Evolutionary conservation across 192 early-diverging fungal genomes (phyloP).

Genomic region (Phycomyces blakesleeanus): DNA sequence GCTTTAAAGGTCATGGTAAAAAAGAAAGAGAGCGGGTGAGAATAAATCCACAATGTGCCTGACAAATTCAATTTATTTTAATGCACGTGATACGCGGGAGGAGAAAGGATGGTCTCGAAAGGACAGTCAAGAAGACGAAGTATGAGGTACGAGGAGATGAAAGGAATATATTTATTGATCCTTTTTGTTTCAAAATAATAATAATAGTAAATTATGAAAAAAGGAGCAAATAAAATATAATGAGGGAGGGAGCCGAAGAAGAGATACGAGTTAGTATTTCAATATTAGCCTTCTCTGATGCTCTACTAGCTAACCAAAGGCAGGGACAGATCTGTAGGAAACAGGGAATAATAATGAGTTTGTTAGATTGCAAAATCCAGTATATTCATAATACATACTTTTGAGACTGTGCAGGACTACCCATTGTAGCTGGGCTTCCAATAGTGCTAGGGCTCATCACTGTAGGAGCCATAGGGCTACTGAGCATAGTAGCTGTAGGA

Average conservation of each 20-base stretch:
- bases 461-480: conserved; percentile 11
- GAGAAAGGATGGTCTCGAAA: not conserved
- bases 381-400: conserved; percentile 5
- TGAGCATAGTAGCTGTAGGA: conserved; percentile 12
- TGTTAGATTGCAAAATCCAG: not conserved
- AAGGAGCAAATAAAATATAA: not conserved
- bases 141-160: not conserved
- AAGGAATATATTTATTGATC: not conserved
- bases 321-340: conserved; percentile 8
- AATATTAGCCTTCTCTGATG: not conserved
- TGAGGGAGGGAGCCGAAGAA: too few species aligned
- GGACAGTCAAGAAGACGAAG: not conserved
- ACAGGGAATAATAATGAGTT: not conserved
- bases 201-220: not conserved
- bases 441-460: conserved; percentile 1
- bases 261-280: too few species aligned
- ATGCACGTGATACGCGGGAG: not conserved
- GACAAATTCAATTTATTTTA: conserved; percentile 1
- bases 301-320: conserved; percentile 2
- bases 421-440: conserved; percentile 9
- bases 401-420: conserved; percentile 14
- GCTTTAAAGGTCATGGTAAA: conserved; percentile 50
- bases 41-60: conserved; percentile 1
- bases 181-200: not conserved
- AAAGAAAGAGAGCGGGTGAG: conserved; percentile 3